Evolutionary conservation across 2,329 filamentous ascomycete genomes (phyloP).

Genomic region (Zymoseptoria tritici): DNA sequence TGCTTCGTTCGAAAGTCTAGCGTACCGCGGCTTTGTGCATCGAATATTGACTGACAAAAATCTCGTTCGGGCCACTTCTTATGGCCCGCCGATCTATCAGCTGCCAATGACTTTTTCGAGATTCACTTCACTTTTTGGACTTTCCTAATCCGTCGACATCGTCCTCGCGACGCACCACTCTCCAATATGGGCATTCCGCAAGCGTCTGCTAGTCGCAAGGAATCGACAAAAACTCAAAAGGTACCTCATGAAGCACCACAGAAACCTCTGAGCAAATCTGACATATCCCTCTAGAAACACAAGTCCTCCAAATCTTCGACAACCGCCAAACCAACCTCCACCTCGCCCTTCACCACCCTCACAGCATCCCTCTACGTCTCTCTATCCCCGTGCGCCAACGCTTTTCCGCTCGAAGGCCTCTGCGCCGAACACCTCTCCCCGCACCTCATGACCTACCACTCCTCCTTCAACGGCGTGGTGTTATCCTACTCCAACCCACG

Average conservation of each 20-base stretch:
- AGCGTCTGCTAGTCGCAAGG: background rate
- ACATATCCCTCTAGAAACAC: background rate
- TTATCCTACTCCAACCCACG: constrained; percentile 64
- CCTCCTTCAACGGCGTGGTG: constrained; percentile 64
- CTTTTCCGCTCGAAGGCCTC: constrained; percentile 61
- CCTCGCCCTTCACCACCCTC: constrained; percentile 68
- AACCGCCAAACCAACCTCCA: constrained; percentile 1
- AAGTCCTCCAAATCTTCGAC: background rate
- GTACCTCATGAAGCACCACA: background rate
- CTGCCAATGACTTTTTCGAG: background rate
- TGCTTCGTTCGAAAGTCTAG: background rate
- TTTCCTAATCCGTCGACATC: background rate
- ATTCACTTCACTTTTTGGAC: background rate
- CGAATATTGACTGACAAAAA: constrained; percentile 2
- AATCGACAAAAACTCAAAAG: background rate
- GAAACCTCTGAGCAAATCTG: too few relatives aligned
- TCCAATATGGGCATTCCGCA: background rate
- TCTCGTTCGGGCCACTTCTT: constrained; percentile 6
- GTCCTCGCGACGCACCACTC: background rate
- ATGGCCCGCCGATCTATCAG: background rate
- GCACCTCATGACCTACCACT: constrained; percentile 68
- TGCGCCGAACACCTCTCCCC: constrained; percentile 69
- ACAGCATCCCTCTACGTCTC: constrained; percentile 75
- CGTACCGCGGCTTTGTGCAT: background rate
- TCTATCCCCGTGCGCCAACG: constrained; percentile 63